Evolutionary conservation across 805 yeast genomes (phyloP).

Genomic region (Saccharomycopsis oosterbeekiorum): DNA sequence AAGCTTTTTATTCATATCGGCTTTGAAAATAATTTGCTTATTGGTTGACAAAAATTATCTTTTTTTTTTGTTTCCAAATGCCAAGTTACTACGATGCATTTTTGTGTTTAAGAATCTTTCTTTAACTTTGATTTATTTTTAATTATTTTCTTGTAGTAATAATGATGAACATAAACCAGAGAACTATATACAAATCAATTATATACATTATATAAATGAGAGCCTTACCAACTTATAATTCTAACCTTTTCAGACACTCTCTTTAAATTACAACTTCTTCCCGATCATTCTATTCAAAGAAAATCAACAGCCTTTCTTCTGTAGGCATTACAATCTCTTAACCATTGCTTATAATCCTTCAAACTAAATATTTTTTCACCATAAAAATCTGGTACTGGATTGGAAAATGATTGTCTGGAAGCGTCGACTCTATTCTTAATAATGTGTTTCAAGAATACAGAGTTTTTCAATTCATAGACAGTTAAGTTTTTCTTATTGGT

Average conservation of each 20-base stretch:
- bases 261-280: neutral
- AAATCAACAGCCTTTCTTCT: slow-evolving; percentile 73
- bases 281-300: slow-evolving; percentile 29
- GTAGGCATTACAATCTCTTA: slow-evolving; percentile 89
- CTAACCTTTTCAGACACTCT: too few relatives aligned
- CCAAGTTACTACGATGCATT: neutral
- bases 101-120: neutral
- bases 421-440: slow-evolving; percentile 85
- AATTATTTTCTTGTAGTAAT: neutral
- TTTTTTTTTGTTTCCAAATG: neutral
- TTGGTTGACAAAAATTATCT: too few relatives aligned
- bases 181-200: slow-evolving; percentile 1
- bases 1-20: too few relatives aligned
- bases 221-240: too few relatives aligned
- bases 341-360: slow-evolving; percentile 86
- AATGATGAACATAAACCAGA: neutral
- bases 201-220: neutral
- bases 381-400: slow-evolving; percentile 97
- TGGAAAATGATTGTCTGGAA: slow-evolving; percentile 74
- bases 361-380: slow-evolving; percentile 91
- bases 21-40: too few relatives aligned
- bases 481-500: slow-evolving; percentile 37
- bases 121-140: neutral
- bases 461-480: slow-evolving; percentile 52
- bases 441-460: slow-evolving; percentile 63